Evolutionary conservation across 2,329 filamentous ascomycete species (phyloP).

Genomic region (Scedosporium aurantiacum): DNA sequence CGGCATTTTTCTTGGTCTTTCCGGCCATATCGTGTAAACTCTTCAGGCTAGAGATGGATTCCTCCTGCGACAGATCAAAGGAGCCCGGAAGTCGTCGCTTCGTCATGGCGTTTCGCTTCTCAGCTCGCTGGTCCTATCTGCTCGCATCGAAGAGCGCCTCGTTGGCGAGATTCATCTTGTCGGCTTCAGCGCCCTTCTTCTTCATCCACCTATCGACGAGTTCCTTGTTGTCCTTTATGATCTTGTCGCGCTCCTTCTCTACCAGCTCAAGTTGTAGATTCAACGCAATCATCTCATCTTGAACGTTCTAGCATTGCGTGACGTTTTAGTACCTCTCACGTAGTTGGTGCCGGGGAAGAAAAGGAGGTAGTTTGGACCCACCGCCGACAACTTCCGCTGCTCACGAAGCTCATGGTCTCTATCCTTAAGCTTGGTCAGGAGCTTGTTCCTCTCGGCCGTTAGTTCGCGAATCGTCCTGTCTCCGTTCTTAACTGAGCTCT

Average conservation of each 20-base stretch:
- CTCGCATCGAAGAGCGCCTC: slow-evolving; percentile 28
- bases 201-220: slow-evolving; percentile 87
- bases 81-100: background rate
- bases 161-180: slow-evolving; percentile 67
- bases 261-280: slow-evolving; percentile 82
- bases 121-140: slow-evolving; percentile 12
- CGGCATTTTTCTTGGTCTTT: background rate
- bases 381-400: slow-evolving; percentile 74
- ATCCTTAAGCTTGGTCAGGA: slow-evolving; percentile 62
- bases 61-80: background rate
- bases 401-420: slow-evolving; percentile 74
- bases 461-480: slow-evolving; percentile 49
- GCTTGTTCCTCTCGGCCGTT: slow-evolving; percentile 46
- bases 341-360: background rate
- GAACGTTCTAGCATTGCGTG: slow-evolving; percentile 49
- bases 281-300: slow-evolving; percentile 84
- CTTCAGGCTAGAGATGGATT: background rate
- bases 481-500: slow-evolving; percentile 48
- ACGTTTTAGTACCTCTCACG: background rate
- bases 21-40: too few relatives aligned
- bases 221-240: slow-evolving; percentile 76
- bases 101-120: background rate
- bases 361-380: slow-evolving; percentile 18
- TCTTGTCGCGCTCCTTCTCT: slow-evolving; percentile 61
- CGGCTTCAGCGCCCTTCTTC: slow-evolving; percentile 73